Base-by-base conservation (phyloP, 495 filamentous ascomycete genomes). In the Sporormia fimetaria region DNA sequence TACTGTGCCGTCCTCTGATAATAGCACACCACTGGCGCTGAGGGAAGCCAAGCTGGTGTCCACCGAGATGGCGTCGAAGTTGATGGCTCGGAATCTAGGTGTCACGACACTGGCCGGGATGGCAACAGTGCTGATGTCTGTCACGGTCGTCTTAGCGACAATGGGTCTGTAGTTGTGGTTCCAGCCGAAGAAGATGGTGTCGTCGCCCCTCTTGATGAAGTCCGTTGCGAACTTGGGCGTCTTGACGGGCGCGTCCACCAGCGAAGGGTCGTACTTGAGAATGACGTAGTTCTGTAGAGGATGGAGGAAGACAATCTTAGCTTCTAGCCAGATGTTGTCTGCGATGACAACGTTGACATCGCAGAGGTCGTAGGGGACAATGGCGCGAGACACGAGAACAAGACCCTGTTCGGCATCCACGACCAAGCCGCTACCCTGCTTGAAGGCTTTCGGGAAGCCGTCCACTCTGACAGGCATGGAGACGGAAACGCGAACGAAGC, bases 231-330 rank as follows among this genome's bases (percentile, higher is more conserved):
- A 74, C 54, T 71, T 81, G 16, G 90, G 88, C 51, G 80, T 87
- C 61, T 92, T 69, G 15, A 99, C 85, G 4, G 92, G 88, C 5
- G 92, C 90, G 51, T 92, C 74, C 30, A 96, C 92, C 1, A 99
- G 74, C 23, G 71, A 77, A 2, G 92, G 82, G 60, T 99, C 90
- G 57, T 96, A 99, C 61, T 92, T 81, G 40, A 99, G 73, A 52
- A 99, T 80, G 46, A 79, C 80, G 63, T 95, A 99, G 60, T 99
- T 99, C 57, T 95, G 92, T 21, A 96, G 67, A n/a, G 90, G 90
- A 60, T 99, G 90, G 65, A 99, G 70, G 68, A 99, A 99, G 15
- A 94, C 68, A 11, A 99, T 82, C 60, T 92, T 94, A 43, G 82
- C 90, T 41, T 82, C 80, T 11, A 96, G 82, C 38, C 95, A 83